Percentiles rank a stretch among this genome's conserved stretches.
These are phyloP conservation scores for Apiospora saccharicola DNA, from an alignment of 2,329 filamentous ascomycete species.

Conservation along the genomic window DNA sequence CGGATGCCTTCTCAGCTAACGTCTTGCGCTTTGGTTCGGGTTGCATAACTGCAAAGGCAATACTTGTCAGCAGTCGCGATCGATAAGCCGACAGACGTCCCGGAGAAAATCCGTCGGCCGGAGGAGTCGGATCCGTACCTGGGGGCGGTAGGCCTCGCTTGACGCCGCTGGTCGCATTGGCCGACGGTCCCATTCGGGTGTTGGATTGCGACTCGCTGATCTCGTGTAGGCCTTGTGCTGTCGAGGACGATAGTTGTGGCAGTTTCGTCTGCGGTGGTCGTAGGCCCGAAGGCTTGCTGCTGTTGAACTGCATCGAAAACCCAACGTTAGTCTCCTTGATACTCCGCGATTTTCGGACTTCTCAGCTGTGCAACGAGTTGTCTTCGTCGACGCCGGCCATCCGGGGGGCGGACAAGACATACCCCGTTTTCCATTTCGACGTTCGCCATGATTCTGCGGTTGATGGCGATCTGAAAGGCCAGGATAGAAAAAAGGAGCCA, in stretches of 20 bases:
- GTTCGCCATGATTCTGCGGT: conserved; percentile 38
- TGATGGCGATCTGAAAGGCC: conserved; percentile 39
- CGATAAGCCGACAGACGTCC: background rate
- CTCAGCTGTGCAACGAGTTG: background rate
- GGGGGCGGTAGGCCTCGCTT: conserved; percentile 61
- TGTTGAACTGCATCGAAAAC: conserved; percentile 17
- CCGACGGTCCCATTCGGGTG: conserved; percentile 54
- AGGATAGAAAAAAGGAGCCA: conserved; percentile 47
- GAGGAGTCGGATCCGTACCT: conserved; percentile 43
- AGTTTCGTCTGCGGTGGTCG: conserved; percentile 23
- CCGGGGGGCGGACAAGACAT: background rate
- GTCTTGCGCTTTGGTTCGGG: conserved; percentile 69
- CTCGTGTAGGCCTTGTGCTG: conserved; percentile 54
- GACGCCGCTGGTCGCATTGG: conserved; percentile 50
- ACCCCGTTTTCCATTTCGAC: conserved; percentile 41
- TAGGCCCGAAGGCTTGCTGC: conserved; percentile 27
- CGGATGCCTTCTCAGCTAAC: conserved; percentile 60
- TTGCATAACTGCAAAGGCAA: conserved; percentile 51
- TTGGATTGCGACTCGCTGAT: conserved; percentile 69
- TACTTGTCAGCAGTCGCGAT: conserved; percentile 26
- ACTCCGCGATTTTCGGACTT: background rate
- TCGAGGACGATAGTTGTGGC: conserved; percentile 31
- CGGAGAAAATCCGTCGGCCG: background rate
- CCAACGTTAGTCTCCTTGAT: background rate
- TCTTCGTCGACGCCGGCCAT: background rate